These are phyloP conservation scores for Myxozyma monticola DNA, from an alignment of 805 yeast genomes.

Conservation along the genomic window DNA sequence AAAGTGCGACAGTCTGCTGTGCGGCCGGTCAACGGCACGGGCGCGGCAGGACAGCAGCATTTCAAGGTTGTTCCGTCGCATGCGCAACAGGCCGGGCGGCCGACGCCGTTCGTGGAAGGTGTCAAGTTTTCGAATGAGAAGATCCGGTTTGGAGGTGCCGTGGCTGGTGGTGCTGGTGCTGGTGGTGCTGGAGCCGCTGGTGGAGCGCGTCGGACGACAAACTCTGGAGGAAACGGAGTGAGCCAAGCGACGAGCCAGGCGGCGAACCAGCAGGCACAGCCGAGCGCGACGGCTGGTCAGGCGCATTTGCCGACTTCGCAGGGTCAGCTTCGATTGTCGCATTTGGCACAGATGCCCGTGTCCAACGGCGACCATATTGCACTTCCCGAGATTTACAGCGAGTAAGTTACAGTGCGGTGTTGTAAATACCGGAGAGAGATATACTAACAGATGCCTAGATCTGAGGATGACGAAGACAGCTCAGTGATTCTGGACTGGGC, in stretches of 20 bases:
- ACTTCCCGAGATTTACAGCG: slow-evolving; percentile 38
- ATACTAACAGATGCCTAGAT: slow-evolving; percentile 36
- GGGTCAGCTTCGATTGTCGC: slow-evolving; percentile 14
- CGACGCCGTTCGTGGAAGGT: slow-evolving; percentile 37
- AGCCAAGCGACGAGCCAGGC: slow-evolving; percentile 10
- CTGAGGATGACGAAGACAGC: slow-evolving; percentile 55
- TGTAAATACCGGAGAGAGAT: too few relatives aligned
- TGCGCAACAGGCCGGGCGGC: too few relatives aligned
- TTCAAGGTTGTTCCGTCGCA: neutral
- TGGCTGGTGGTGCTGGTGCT: neutral
- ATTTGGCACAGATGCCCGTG: slow-evolving; percentile 16
- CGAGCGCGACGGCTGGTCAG: slow-evolving; percentile 19
- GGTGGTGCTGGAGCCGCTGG: too few relatives aligned
- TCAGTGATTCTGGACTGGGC: slow-evolving; percentile 62
- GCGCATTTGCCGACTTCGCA: slow-evolving; percentile 2
- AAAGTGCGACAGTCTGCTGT: slow-evolving; percentile 12
- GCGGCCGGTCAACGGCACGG: slow-evolving; percentile 10
- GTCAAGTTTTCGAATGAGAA: slow-evolving; percentile 40
- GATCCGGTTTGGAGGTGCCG: slow-evolving; percentile 34
- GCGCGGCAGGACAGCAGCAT: neutral
- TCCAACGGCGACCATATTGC: slow-evolving; percentile 33
- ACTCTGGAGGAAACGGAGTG: slow-evolving; percentile 3
- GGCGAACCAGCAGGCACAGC: neutral
- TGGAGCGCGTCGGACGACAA: slow-evolving; percentile 8
- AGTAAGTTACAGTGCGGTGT: too few relatives aligned